Evolutionary conservation across 768 basidiomycete genomes (phyloP).

Genomic region (Calocera cornea): DNA sequence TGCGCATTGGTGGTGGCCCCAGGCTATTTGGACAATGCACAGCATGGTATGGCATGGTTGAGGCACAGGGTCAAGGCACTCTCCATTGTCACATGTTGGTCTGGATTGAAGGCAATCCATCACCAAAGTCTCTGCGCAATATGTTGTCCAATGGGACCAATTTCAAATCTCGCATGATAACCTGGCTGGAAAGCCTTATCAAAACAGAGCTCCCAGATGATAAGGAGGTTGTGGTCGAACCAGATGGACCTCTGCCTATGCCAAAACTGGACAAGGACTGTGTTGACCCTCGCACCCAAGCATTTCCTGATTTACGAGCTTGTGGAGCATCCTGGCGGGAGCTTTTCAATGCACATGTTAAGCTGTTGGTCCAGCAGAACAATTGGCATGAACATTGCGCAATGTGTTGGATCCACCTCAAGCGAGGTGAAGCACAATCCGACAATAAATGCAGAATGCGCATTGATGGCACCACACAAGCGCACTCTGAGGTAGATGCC

Average conservation of each 20-base stretch:
- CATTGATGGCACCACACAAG: conserved; percentile 1
- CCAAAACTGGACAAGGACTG: background rate
- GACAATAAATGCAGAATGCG: background rate
- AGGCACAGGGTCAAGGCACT: conserved; percentile 29
- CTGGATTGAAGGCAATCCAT: conserved; percentile 27
- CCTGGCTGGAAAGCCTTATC: conserved; percentile 21
- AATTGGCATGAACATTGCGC: background rate
- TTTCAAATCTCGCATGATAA: conserved; percentile 17
- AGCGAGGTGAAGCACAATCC: background rate
- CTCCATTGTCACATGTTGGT: conserved; percentile 33
- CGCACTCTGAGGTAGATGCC: conserved; percentile 16
- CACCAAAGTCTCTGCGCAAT: conserved; percentile 23
- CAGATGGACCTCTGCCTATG: background rate
- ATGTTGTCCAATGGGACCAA: conserved; percentile 10
- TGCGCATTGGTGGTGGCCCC: conserved; percentile 7
- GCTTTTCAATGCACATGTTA: too few species aligned
- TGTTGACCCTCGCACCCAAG: too few species aligned
- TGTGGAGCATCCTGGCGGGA: too few species aligned
- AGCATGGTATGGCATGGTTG: conserved; percentile 32
- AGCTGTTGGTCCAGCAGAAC: too few species aligned
- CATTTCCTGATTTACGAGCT: too few species aligned
- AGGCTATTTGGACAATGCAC: conserved; percentile 26
- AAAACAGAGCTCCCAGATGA: conserved; percentile 18
- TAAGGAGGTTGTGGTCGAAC: background rate
- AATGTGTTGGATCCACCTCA: background rate